phyloP scores from a whole-genome alignment of 176 grass and related monocot genomes.

The Phoenix roebelenii region DNA sequence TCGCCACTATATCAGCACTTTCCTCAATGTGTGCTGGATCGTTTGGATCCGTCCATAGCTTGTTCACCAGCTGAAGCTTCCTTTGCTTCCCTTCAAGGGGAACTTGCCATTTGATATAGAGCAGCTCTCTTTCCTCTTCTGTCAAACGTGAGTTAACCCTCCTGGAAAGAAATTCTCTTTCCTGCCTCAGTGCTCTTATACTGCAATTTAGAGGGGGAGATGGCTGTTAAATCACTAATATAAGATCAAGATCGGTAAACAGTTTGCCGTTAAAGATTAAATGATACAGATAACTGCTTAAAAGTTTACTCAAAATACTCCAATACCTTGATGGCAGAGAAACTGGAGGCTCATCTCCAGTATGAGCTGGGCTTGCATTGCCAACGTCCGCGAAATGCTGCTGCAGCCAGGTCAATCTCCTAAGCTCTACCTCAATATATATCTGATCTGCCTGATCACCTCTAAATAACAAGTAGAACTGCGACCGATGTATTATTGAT shows the following conservation, averaged over 20 bases:
- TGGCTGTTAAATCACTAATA: too few relatives aligned
- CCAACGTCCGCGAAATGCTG: slow-evolving; percentile 71
- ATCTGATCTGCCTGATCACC: slow-evolving; percentile 85
- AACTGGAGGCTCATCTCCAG: slow-evolving; percentile 52
- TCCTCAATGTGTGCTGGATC: slow-evolving; percentile 49
- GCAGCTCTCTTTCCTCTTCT: slow-evolving; percentile 52
- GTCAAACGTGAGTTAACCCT: slow-evolving; percentile 67
- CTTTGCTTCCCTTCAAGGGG: slow-evolving; percentile 76
- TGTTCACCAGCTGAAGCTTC: slow-evolving; percentile 80
- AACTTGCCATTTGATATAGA: slow-evolving; percentile 76
- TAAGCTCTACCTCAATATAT: slow-evolving; percentile 85
- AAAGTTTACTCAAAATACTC: neutral
- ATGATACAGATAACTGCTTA: too few relatives aligned
- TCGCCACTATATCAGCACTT: slow-evolving; percentile 75
- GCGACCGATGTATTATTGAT: slow-evolving; percentile 88
- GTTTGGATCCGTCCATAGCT: slow-evolving; percentile 64
- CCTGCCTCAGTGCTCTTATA: slow-evolving; percentile 63
- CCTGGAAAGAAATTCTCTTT: slow-evolving; percentile 71
- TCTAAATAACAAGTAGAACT: slow-evolving; percentile 85
- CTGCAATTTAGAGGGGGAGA: slow-evolving; percentile 31
- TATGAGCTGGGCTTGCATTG: slow-evolving; percentile 50
- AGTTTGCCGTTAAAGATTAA: too few relatives aligned
- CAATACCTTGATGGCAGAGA: slow-evolving; percentile 60
- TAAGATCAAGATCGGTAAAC: too few relatives aligned
- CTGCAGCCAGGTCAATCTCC: slow-evolving; percentile 70